phyloP scores from a whole-genome alignment of 768 basidiomycete species.

The Infundibulicybe gibba region DNA sequence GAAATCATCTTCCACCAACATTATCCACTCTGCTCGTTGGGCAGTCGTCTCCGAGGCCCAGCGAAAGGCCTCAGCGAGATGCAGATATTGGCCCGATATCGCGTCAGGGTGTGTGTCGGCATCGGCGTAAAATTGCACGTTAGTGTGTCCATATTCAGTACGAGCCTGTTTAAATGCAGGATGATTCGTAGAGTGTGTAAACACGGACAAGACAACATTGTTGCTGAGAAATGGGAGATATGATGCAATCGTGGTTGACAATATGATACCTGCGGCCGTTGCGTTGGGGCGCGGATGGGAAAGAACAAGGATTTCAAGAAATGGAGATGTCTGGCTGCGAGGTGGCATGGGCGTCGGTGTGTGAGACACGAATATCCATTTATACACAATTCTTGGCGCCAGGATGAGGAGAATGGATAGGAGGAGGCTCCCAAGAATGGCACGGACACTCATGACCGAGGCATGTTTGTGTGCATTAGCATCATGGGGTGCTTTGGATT shows the following conservation, averaged over 20 bases:
- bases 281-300: conserved; percentile 34
- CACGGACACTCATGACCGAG: conserved; percentile 2
- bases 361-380: not conserved
- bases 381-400: conserved; percentile 6
- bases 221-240: conserved; percentile 29
- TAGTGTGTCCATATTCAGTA: conserved; percentile 13
- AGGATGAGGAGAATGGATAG: conserved; percentile 13
- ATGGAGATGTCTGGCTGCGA: conserved; percentile 18
- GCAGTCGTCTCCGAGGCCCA: conserved; percentile 22
- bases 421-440: conserved; percentile 14
- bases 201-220: conserved; percentile 29
- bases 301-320: conserved; percentile 36
- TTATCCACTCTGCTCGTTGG: conserved; percentile 33
- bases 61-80: conserved; percentile 35
- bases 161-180: conserved; percentile 24
- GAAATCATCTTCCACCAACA: conserved; percentile 42
- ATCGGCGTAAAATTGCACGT: conserved; percentile 23
- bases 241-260: conserved; percentile 32
- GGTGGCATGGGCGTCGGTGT: conserved; percentile 8
- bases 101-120: conserved; percentile 25
- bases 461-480: conserved; percentile 5
- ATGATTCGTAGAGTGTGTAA: conserved; percentile 31
- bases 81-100: conserved; percentile 30
- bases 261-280: conserved; percentile 20
- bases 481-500: conserved; percentile 6